phyloP scores from a whole-genome alignment of 768 basidiomycete species.

The Cystobasidium onofrii region DNA sequence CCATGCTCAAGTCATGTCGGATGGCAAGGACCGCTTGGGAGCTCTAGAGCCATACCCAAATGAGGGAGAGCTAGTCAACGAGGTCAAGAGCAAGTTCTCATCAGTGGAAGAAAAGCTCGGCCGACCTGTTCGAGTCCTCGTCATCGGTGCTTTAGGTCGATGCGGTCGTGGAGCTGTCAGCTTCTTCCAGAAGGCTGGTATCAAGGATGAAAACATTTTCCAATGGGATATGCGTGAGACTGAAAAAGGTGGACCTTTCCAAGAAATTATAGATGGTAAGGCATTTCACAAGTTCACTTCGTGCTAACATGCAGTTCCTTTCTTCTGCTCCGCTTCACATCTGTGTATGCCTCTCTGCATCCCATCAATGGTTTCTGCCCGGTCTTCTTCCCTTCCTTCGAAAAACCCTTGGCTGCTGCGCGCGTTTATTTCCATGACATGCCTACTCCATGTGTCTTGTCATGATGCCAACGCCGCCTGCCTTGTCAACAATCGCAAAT shows the following conservation, averaged over 20 bases:
- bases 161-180: conserved; percentile 93
- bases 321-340: neutral
- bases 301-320: conserved; percentile 6
- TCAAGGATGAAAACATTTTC: conserved; percentile 80
- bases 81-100: conserved; percentile 60
- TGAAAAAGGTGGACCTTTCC: conserved; percentile 89
- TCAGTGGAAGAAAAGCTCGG: conserved; percentile 55
- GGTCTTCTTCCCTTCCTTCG: neutral
- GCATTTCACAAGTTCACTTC: neutral
- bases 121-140: conserved; percentile 63
- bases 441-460: neutral
- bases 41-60: conserved; percentile 70
- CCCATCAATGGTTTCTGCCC: neutral
- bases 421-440: conserved; percentile 1
- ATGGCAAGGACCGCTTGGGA: conserved; percentile 55
- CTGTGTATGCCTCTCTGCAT: neutral
- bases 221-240: conserved; percentile 99
- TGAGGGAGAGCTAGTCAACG: conserved; percentile 70
- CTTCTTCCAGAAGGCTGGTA: conserved; percentile 88
- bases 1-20: conserved; percentile 55
- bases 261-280: conserved; percentile 72
- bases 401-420: neutral
- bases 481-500: neutral
- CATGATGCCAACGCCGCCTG: neutral
- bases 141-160: conserved; percentile 90